These are phyloP conservation scores for Russula sp. DNA, from an alignment of 768 basidiomycete species.

Conservation along the genomic window DNA sequence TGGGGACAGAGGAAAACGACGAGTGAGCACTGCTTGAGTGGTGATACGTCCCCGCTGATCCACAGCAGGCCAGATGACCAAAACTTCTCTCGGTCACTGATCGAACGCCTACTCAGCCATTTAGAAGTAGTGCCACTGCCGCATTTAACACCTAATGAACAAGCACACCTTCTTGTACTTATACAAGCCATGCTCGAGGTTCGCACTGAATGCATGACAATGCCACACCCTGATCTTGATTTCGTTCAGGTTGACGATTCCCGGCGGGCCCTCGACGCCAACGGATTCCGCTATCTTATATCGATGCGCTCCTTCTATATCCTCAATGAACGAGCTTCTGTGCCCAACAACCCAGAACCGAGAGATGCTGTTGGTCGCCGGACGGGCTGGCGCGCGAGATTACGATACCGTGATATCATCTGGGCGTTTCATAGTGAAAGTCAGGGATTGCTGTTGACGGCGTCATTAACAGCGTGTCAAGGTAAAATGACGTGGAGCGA, in stretches of 20 bases:
- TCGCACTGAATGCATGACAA: constrained; percentile 11
- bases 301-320: constrained; percentile 92
- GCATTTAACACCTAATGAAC: constrained; percentile 72
- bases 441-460: constrained; percentile 74
- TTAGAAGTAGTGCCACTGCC: constrained; percentile 62
- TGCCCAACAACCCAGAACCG: constrained; percentile 42
- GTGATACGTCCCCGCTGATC: not conserved
- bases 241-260: constrained; percentile 75
- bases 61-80: constrained; percentile 41
- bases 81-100: constrained; percentile 54
- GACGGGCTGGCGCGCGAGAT: constrained; percentile 62
- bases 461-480: constrained; percentile 64
- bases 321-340: constrained; percentile 59
- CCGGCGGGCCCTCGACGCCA: constrained; percentile 82
- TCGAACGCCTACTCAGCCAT: constrained; percentile 53
- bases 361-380: constrained; percentile 37
- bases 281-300: constrained; percentile 88
- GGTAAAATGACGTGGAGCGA: constrained; percentile 89
- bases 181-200: constrained; percentile 87
- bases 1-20: constrained; percentile 36
- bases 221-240: not conserved
- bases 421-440: constrained; percentile 98
- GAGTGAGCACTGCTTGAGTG: constrained; percentile 36
- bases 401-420: constrained; percentile 89
- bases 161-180: constrained; percentile 75